A percentile compares a stretch with the other conserved stretches of the same genome.
Conservation (phyloP, 805 yeast species). For the Metahyphopichia silvanorum region DNA sequence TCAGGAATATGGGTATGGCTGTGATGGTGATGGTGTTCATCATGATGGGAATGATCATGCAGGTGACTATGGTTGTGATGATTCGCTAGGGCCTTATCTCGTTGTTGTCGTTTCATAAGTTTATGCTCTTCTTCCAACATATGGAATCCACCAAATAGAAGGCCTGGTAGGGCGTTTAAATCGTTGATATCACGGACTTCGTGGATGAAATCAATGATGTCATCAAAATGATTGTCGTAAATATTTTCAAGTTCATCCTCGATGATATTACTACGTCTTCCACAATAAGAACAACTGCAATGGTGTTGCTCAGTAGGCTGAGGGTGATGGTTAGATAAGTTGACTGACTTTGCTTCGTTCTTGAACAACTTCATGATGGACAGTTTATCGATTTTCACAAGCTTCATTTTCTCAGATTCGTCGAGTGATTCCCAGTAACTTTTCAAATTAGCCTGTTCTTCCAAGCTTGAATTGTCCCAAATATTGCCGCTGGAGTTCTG, state of each 20-base stretch:
- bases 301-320: conserved; percentile 24
- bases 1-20: conserved; percentile 1
- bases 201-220: conserved; percentile 33
- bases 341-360: conserved; percentile 26
- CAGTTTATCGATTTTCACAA: conserved; percentile 65
- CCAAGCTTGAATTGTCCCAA: conserved; percentile 47
- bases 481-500: conserved; percentile 18
- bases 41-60: conserved; percentile 5
- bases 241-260: conserved; percentile 75
- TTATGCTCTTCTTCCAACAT: conserved; percentile 32
- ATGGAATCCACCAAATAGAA: conserved; percentile 34
- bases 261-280: conserved; percentile 64
- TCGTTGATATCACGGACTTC: conserved; percentile 37
- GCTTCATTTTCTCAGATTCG: conserved; percentile 55
- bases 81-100: not conserved
- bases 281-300: conserved; percentile 78
- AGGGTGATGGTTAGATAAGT: conserved; percentile 4
- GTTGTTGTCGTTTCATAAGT: conserved; percentile 23
- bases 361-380: conserved; percentile 64
- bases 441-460: conserved; percentile 50
- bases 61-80: conserved; percentile 1
- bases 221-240: conserved; percentile 65
- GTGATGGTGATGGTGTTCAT: conserved; percentile 1
- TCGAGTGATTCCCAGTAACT: conserved; percentile 66
- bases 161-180: conserved; percentile 31